phyloP scores from a whole-genome alignment of 1,284 basidiomycete genomes.

The Phellinidium pouzarii region DNA sequence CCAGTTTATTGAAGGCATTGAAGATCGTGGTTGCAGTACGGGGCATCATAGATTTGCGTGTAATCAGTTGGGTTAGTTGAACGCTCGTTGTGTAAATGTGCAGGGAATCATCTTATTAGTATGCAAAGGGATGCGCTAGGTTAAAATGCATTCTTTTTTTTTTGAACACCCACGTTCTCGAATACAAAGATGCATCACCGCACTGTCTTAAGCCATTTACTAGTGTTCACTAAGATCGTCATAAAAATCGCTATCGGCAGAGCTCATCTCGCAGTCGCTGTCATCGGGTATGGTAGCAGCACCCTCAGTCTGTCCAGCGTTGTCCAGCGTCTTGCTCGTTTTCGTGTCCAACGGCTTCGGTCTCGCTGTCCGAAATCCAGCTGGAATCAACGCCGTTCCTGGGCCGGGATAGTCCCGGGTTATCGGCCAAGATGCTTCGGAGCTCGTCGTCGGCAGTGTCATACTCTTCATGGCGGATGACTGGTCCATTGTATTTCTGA shows the following conservation, averaged over 20 bases:
- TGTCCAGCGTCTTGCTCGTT: not conserved
- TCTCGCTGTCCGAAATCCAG: not conserved
- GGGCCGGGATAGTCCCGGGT: not conserved
- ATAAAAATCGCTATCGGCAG: constrained; percentile 22
- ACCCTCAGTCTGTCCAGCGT: not conserved
- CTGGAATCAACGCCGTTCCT: not conserved
- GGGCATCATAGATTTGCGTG: no score
- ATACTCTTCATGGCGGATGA: constrained; percentile 1
- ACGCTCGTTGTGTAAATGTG: no score
- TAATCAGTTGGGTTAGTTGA: no score
- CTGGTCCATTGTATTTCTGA: not conserved
- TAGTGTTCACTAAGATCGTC: no score
- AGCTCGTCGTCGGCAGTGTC: not conserved
- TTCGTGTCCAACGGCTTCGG: not conserved
- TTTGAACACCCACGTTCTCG: no score
- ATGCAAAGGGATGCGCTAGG: no score
- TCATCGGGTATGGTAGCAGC: not conserved
- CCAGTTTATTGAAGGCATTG: no score
- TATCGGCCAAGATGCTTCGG: not conserved
- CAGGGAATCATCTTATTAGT: no score
- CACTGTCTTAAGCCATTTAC: no score
- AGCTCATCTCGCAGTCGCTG: not conserved
- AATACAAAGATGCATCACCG: no score
- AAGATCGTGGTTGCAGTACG: no score
- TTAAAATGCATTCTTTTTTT: no score